Percentiles rank a stretch among this genome's conserved stretches.
Conservation (phyloP, 148 eudicot species). For the Fallopia convolvulus region DNA sequence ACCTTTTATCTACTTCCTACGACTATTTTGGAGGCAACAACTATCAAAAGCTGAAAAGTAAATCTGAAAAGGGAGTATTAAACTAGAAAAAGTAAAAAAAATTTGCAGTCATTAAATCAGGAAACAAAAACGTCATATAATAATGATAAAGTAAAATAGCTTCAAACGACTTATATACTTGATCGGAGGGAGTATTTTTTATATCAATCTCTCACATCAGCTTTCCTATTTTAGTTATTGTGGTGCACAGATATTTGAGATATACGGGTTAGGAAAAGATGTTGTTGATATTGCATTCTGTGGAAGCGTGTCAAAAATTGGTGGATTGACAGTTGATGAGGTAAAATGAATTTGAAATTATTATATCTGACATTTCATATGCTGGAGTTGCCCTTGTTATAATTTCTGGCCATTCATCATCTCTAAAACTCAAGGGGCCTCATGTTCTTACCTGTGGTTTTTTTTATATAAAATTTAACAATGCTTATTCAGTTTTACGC, state of each 20-base stretch:
- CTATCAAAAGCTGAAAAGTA: too few relatives aligned
- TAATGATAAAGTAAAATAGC: too few relatives aligned
- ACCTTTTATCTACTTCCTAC: too few relatives aligned
- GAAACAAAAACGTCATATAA: too few relatives aligned
- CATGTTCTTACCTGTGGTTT: not conserved
- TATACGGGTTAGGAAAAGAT: constrained; percentile 88
- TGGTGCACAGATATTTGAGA: constrained; percentile 98
- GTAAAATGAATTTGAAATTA: constrained; percentile 27
- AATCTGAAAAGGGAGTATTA: too few relatives aligned
- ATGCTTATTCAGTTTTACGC: not conserved
- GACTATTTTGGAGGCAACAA: too few relatives aligned
- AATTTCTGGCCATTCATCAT: not conserved
- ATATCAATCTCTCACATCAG: constrained; percentile 6
- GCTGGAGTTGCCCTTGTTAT: not conserved
- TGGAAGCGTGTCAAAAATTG: constrained; percentile 83
- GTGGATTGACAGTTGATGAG: constrained; percentile 97
- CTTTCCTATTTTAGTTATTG: constrained; percentile 55
- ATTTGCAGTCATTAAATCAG: too few relatives aligned
- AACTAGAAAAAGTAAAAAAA: too few relatives aligned
- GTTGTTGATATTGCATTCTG: constrained; percentile 79
- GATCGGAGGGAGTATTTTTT: not conserved
- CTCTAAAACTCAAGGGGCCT: not conserved
- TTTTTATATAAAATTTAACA: not conserved
- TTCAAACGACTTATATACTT: too few relatives aligned
- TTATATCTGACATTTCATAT: not conserved